Evolutionary conservation across 2,329 filamentous ascomycete genomes (phyloP).

Genomic region (Blastomyces parvus): DNA sequence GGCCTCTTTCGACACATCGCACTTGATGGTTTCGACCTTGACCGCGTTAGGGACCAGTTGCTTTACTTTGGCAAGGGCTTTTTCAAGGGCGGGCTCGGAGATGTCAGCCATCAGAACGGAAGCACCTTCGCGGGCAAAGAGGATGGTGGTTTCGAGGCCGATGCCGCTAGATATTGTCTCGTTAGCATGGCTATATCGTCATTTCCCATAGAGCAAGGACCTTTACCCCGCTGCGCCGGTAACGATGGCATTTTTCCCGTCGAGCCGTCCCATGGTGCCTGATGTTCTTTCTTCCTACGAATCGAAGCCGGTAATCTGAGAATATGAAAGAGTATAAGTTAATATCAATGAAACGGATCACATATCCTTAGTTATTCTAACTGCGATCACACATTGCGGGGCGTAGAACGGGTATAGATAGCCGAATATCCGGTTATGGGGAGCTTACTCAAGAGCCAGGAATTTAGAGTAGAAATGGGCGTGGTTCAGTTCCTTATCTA

Average conservation of each 20-base stretch:
- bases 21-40: conserved; percentile 54
- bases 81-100: conserved; percentile 65
- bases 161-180: conserved; percentile 53
- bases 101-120: conserved; percentile 79
- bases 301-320: not conserved
- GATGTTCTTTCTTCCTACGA: not conserved
- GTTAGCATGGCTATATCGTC: not conserved
- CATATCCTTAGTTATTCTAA: not conserved
- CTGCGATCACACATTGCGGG: not conserved
- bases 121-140: conserved; percentile 82
- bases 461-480: not conserved
- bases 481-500: not conserved
- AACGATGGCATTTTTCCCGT: conserved; percentile 62
- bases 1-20: conserved; percentile 78
- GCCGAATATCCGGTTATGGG: not conserved
- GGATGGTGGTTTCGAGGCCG: conserved; percentile 81
- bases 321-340: not conserved
- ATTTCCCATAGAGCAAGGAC: not conserved
- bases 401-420: not conserved
- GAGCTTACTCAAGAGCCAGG: not conserved
- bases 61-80: conserved; percentile 64
- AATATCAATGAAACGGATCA: conserved; percentile 2
- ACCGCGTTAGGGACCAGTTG: conserved; percentile 55
- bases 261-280: conserved; percentile 37
- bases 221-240: conserved; percentile 78